A percentile compares a stretch with the other conserved stretches of the same genome.
phyloP scores from a whole-genome alignment of 2,329 filamentous ascomycete species.

The Aureobasidium namibiae region DNA sequence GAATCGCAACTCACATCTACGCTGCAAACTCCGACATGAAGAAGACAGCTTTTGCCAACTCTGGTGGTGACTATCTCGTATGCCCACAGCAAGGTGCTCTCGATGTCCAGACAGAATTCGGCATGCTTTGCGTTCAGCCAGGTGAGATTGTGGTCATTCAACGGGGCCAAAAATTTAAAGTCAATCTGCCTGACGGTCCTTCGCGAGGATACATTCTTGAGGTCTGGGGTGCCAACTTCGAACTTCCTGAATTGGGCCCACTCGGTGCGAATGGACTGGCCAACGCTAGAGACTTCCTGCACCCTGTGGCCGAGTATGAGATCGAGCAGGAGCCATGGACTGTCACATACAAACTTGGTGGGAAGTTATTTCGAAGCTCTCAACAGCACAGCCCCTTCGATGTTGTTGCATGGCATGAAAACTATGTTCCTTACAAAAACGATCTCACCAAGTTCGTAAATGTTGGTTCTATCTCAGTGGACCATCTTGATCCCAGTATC shows the following conservation, averaged over 20 bases:
- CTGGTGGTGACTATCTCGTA: background rate
- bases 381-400: conserved; percentile 36
- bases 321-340: conserved; percentile 27
- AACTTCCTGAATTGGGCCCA: background rate
- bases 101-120: background rate
- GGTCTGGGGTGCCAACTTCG: background rate
- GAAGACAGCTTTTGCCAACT: background rate
- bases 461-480: conserved; percentile 30
- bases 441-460: conserved; percentile 42
- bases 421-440: conserved; percentile 35
- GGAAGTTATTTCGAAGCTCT: conserved; percentile 25
- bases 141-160: background rate
- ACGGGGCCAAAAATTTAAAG: background rate
- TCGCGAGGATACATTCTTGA: background rate
- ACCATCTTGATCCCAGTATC: conserved; percentile 31
- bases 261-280: background rate
- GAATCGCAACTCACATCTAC: background rate
- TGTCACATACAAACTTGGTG: conserved; percentile 30
- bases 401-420: conserved; percentile 33
- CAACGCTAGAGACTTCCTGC: conserved; percentile 16
- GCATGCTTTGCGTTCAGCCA: background rate
- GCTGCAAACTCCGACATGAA: background rate
- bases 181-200: background rate
- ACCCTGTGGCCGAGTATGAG: conserved; percentile 30
- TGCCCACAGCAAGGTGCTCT: background rate